Conservation (phyloP, 2,329 filamentous ascomycete species). For the Fusarium pininemorale region DNA sequence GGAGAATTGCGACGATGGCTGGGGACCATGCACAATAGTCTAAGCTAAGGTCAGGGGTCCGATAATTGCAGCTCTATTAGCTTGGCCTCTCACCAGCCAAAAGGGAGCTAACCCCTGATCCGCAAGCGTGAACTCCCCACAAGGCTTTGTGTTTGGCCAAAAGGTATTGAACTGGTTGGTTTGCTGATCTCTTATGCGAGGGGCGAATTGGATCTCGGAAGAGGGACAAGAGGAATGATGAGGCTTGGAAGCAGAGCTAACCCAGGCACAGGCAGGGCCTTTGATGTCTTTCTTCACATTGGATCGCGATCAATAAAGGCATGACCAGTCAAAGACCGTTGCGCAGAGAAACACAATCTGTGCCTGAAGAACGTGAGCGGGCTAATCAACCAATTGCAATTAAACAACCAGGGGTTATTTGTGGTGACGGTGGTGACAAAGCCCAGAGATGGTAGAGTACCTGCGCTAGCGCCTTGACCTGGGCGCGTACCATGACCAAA, state of each 20-base stretch:
- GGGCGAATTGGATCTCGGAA: neutral
- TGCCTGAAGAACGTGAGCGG: conserved; percentile 17
- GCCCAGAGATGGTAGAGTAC: conserved; percentile 21
- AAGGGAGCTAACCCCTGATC: conserved; percentile 25
- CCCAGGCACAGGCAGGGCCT: neutral
- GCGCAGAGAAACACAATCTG: conserved; percentile 17
- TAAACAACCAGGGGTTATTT: conserved; percentile 11
- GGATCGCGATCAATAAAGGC: conserved; percentile 1
- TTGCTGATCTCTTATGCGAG: conserved; percentile 13
- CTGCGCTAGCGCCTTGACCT: conserved; percentile 28
- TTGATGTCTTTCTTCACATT: conserved; percentile 3
- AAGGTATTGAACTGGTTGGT: neutral
- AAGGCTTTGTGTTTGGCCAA: conserved; percentile 7
- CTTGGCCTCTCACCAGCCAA: neutral
- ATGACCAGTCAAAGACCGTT: conserved; percentile 1
- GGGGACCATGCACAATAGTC: conserved; percentile 32
- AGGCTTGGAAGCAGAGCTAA: conserved; percentile 10
- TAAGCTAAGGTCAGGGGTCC: conserved; percentile 30
- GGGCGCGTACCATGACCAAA: conserved; percentile 17
- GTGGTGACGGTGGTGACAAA: conserved; percentile 34
- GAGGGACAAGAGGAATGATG: conserved; percentile 16
- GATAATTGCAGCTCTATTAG: conserved; percentile 6
- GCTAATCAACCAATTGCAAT: conserved; percentile 21
- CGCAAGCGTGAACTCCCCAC: conserved; percentile 24
- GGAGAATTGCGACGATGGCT: conserved; percentile 31